Base-by-base conservation (phyloP, 2,329 filamentous ascomycete species). In the Phoma herbarum region DNA sequence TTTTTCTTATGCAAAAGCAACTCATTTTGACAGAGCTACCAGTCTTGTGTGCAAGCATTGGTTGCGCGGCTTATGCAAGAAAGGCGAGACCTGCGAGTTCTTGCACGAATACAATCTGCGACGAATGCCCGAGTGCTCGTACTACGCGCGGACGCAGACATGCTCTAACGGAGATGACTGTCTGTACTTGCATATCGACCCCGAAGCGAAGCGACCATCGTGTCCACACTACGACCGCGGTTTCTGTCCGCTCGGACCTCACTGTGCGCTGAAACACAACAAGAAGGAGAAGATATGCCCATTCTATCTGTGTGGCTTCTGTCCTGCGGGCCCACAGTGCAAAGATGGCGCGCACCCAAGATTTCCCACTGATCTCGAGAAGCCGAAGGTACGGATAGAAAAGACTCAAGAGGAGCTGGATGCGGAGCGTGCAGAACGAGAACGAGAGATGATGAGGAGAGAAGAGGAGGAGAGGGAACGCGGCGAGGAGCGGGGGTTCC, bases 101-200 rank as follows among this genome's bases (percentile, higher is more conserved):
- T 84, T 98, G 47, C 95, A 99, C 84, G 95, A 98, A 80, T 99
- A 97, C 83, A 98, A 99, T 80, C 86, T 99, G 68, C 89, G 95
- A 64, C 93, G 95, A 78, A 98, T 98, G 92, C 93, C 95, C 63
- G 95, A 98, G 81, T 99, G 95, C 81, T 96, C 96, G 74, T 96
- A 97, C 79, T 98, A 94, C 80, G 89, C 93, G 57, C 87, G 93
- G 61, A 96, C 95, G 74, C 92, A 92, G 55, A 97, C 96, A 77
- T 99, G 95, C 80, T 92, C 91, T 63, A 97, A 97, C 79, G 95
- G 94, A 66, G 94, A 98, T 78, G 95, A 99, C 80, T 99, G 95
- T 74, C 83, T 96, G 5, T 97, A 96, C 77, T 87, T 96, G 45
- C 92, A 97, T 79, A 90, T 96, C 70, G 92, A 95, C 70, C 90